A percentile compares a stretch with the other conserved stretches of the same genome.
Evolutionary conservation across 768 basidiomycete genomes (phyloP).

Genomic region (Hydnomerulius pinastri): DNA sequence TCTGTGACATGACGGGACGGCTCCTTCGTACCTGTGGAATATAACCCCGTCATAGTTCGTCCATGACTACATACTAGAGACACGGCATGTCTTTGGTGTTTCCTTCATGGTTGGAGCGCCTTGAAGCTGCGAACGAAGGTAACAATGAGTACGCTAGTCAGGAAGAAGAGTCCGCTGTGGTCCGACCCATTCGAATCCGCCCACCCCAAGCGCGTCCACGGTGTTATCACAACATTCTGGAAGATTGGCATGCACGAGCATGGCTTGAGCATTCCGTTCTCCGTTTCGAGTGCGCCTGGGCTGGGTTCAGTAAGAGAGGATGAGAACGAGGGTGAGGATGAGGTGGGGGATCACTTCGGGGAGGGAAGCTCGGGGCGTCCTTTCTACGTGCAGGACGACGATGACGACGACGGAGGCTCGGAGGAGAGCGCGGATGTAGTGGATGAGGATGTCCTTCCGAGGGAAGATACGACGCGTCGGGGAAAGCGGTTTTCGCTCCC

Average conservation of each 20-base stretch:
- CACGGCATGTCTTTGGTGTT: constrained; percentile 83
- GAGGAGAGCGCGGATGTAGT: constrained; percentile 2
- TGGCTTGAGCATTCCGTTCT: constrained; percentile 30
- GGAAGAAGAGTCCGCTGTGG: constrained; percentile 10
- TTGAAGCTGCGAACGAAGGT: neutral
- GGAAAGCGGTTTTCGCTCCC: constrained; percentile 75
- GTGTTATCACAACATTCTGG: constrained; percentile 68
- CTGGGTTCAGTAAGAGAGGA: constrained; percentile 24
- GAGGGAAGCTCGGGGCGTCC: neutral
- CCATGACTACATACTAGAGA: neutral
- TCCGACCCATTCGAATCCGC: constrained; percentile 32
- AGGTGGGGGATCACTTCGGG: neutral
- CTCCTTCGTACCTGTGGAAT: constrained; percentile 74
- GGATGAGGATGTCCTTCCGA: constrained; percentile 26
- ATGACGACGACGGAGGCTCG: too few relatives aligned
- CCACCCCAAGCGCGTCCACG: constrained; percentile 45
- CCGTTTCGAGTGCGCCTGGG: constrained; percentile 30
- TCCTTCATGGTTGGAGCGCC: too few relatives aligned
- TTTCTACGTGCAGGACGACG: neutral
- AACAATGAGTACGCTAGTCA: neutral
- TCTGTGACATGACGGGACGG: neutral
- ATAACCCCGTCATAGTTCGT: constrained; percentile 90
- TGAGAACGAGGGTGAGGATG: constrained; percentile 7
- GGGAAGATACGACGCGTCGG: constrained; percentile 63
- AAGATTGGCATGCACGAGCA: constrained; percentile 46